These are phyloP conservation scores for Penicillium tannophilum DNA, from an alignment of 495 filamentous ascomycete species.

Conservation along the genomic window DNA sequence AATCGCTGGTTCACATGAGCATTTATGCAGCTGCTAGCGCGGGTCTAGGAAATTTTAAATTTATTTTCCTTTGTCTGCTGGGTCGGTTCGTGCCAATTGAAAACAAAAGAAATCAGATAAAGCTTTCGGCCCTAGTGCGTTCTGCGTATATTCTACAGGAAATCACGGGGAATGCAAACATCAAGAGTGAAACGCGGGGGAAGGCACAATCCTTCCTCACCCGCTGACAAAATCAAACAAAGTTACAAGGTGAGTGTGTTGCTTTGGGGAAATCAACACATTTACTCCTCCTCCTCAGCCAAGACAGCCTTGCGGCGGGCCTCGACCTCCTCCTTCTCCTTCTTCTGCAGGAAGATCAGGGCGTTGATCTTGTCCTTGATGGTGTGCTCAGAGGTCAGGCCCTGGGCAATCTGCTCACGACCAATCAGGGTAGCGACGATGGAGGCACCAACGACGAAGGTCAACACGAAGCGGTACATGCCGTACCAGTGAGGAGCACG, in stretches of 20 bases:
- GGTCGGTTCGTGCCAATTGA: constrained; percentile 6
- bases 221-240: constrained; percentile 11
- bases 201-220: background rate
- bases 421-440: constrained; percentile 88
- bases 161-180: constrained; percentile 40
- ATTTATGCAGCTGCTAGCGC: constrained; percentile 11
- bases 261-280: constrained; percentile 1
- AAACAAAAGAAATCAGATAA: constrained; percentile 26
- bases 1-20: background rate
- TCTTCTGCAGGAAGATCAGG: constrained; percentile 59
- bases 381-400: constrained; percentile 46
- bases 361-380: constrained; percentile 65
- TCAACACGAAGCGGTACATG: constrained; percentile 93
- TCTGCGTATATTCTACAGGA: constrained; percentile 40
- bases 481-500: constrained; percentile 93
- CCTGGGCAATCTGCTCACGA: constrained; percentile 77
- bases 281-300: constrained; percentile 51
- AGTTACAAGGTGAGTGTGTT: constrained; percentile 3
- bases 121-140: constrained; percentile 31
- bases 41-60: constrained; percentile 4
- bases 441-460: constrained; percentile 85
- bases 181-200: constrained; percentile 23
- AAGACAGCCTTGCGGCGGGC: constrained; percentile 47
- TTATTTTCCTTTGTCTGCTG: background rate
- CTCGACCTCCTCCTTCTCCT: constrained; percentile 64